Evolutionary conservation across 1,284 basidiomycete genomes (phyloP).

Genomic region (Moesziomyces aphidis): DNA sequence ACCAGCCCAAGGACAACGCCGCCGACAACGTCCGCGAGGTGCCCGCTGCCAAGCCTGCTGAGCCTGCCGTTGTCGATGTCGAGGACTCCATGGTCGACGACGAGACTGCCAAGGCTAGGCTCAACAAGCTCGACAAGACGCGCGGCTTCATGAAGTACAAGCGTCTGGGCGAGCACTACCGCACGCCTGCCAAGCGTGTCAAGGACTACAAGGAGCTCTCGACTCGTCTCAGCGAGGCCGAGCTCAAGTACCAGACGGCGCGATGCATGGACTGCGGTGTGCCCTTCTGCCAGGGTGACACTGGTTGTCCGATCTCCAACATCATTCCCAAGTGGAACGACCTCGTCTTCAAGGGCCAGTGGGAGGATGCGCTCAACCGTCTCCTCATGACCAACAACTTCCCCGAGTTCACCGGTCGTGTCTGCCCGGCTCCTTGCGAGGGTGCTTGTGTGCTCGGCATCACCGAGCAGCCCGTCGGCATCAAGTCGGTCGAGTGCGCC

Average conservation of each 20-base stretch:
- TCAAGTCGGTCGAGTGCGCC: conserved; percentile 64
- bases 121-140: conserved; percentile 65
- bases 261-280: conserved; percentile 68
- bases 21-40: conserved; percentile 40
- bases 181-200: conserved; percentile 58
- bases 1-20: conserved; percentile 39
- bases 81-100: conserved; percentile 67
- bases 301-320: conserved; percentile 65
- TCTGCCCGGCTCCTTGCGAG: conserved; percentile 66
- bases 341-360: conserved; percentile 66
- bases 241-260: conserved; percentile 66
- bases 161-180: conserved; percentile 65
- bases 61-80: conserved; percentile 62
- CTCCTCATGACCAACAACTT: conserved; percentile 67
- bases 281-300: conserved; percentile 66
- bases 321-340: conserved; percentile 67
- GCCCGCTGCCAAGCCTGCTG: conserved; percentile 51
- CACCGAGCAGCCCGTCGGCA: conserved; percentile 64
- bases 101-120: conserved; percentile 58
- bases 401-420: conserved; percentile 65
- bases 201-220: conserved; percentile 66
- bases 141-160: conserved; percentile 67
- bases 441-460: conserved; percentile 65
- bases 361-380: conserved; percentile 64
- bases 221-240: conserved; percentile 59